Evolutionary conservation across 805 yeast genomes (phyloP).

Genomic region (Pachysolen tannophilus): DNA sequence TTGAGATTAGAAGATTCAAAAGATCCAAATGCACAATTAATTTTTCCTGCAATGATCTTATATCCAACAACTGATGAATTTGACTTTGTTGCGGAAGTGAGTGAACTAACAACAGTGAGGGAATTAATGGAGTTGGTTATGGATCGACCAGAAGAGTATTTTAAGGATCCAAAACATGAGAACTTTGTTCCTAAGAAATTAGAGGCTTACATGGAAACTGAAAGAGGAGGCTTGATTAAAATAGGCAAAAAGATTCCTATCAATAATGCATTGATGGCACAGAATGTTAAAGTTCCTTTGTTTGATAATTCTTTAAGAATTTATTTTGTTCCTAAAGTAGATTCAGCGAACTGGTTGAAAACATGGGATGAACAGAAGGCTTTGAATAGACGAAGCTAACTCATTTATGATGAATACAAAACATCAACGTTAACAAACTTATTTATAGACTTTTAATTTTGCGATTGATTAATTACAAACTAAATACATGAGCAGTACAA

Average conservation of each 20-base stretch:
- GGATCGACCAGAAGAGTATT: constrained; percentile 65
- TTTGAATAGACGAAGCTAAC: constrained; percentile 35
- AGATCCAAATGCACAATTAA: constrained; percentile 69
- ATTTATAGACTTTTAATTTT: too few relatives aligned
- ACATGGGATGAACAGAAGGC: constrained; percentile 60
- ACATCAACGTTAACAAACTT: too few relatives aligned
- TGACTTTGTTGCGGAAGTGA: constrained; percentile 68
- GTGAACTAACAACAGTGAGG: constrained; percentile 61
- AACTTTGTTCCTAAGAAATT: constrained; percentile 53
- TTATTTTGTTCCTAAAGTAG: constrained; percentile 71
- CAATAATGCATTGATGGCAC: constrained; percentile 53
- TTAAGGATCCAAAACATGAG: constrained; percentile 49
- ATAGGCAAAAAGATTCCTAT: constrained; percentile 71
- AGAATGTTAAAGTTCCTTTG: constrained; percentile 61
- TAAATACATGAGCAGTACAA: neutral
- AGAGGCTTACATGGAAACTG: constrained; percentile 77
- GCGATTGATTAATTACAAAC: too few relatives aligned
- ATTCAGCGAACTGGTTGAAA: constrained; percentile 55
- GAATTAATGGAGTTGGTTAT: constrained; percentile 56
- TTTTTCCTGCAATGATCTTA: constrained; percentile 73
- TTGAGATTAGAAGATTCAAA: constrained; percentile 52
- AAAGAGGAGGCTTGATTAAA: constrained; percentile 76
- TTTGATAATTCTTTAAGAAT: constrained; percentile 68
- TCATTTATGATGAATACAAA: too few relatives aligned
- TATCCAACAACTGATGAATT: constrained; percentile 83